Percentiles rank a stretch among this genome's conserved stretches.
These are phyloP conservation scores for Nemania sp. DNA, from an alignment of 2,329 filamentous ascomycete species.

Conservation along the genomic window DNA sequence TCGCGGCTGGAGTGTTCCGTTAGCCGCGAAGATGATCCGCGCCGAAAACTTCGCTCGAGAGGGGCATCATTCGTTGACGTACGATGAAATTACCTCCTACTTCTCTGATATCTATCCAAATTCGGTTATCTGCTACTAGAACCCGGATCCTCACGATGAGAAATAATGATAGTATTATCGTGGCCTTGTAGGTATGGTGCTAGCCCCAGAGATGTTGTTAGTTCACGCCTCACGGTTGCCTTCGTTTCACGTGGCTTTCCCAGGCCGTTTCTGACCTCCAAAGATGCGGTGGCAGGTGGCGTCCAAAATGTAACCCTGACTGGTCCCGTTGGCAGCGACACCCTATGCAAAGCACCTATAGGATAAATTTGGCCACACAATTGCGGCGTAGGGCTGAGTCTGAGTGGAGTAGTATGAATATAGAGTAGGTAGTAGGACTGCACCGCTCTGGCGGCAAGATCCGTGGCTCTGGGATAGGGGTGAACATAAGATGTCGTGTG, in stretches of 20 bases:
- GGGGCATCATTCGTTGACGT: no score
- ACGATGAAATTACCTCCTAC: not conserved
- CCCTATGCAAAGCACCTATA: slow-evolving; percentile 1
- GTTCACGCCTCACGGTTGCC: slow-evolving; percentile 12
- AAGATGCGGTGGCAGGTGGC: slow-evolving; percentile 22
- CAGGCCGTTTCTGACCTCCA: slow-evolving; percentile 2
- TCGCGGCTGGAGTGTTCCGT: not conserved
- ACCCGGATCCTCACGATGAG: not conserved
- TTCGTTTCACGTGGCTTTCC: slow-evolving; percentile 13
- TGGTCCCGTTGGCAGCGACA: slow-evolving; percentile 8
- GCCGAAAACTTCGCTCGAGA: no score
- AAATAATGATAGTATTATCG: slow-evolving; percentile 7
- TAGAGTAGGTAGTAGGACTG: slow-evolving; percentile 11
- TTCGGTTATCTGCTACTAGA: not conserved
- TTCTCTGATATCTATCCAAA: not conserved
- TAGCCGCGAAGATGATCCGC: no score
- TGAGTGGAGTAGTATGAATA: slow-evolving; percentile 15
- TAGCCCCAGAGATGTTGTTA: slow-evolving; percentile 15
- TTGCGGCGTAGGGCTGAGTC: slow-evolving; percentile 20
- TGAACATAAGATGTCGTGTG: slow-evolving; percentile 14
- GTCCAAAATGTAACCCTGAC: slow-evolving; percentile 28
- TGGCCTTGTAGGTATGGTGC: not conserved
- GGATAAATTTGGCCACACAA: slow-evolving; percentile 18
- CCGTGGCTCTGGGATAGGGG: slow-evolving; percentile 31
- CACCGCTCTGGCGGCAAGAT: slow-evolving; percentile 16